Base-by-base conservation (phyloP, 179 eudicot genomes). In the Patellifolia procumbens region DNA sequence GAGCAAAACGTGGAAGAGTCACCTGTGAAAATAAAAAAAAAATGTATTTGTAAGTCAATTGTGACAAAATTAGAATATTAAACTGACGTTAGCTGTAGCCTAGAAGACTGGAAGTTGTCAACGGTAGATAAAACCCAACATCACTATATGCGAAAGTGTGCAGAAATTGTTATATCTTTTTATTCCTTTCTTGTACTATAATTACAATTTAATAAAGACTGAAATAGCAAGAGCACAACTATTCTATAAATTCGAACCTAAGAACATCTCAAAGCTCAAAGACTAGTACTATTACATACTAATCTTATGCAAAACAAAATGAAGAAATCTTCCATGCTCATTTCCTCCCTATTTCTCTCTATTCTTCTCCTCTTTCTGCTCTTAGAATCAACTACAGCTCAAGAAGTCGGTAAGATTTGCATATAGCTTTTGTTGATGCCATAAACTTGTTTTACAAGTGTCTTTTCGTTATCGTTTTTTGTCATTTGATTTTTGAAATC, bases 371-470 rank as follows among this genome's bases (percentile, higher is more conserved):
- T 79, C 4, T 39, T 73, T 17, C 45, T 55, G 0, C 4, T 66
- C 12, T 28, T 63, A 24, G 15, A 52, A 34, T 58, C 67, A 32
- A 52, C 52, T 9, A 20, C 37, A 7, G 83, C 76, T 70, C 84
- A 85, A 72, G 90, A 87, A 87, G 86, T 85, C 19, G 90, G 90
- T 87, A 78, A 82, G 78, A 37, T 29, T 31, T 19, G 2, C 11
- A 16, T 17, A 22, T 45, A 0, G 3, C 32, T 4, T 10, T 9
- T n/a, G n/a, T n/a, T n/a, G 3, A 13, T 34, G 3, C 34, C 31
- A 10, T 28, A 10, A 39, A 39, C 43, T 39, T 39, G 45, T 6
- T 39, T 39, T 39, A 39, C 9, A 39, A 5, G 9, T n/a, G n/a
- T 39, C 7, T n/a, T 53, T 17, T 20, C 24, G 20, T 26, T 3